phyloP scores from a whole-genome alignment of 495 filamentous ascomycete species.

The Xylaria curta region DNA sequence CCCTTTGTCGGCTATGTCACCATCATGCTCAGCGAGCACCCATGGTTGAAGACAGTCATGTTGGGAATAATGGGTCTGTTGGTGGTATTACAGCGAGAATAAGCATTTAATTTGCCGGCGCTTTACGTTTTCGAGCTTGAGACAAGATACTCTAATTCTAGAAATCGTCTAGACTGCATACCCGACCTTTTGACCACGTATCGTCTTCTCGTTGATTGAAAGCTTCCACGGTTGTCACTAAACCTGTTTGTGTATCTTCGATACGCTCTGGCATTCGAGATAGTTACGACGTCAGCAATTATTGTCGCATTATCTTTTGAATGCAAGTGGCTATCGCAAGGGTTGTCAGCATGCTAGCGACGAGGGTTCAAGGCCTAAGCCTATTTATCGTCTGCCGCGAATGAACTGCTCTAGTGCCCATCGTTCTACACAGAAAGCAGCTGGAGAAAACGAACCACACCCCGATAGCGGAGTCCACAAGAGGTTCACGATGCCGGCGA shows the following conservation, averaged over 20 bases:
- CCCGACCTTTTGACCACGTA: background rate
- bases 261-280: background rate
- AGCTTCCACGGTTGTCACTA: background rate
- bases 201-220: background rate
- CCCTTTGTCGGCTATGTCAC: conserved; percentile 98
- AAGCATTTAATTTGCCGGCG: conserved; percentile 19
- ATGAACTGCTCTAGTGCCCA: too few species aligned
- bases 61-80: conserved; percentile 93
- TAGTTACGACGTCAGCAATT: background rate
- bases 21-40: conserved; percentile 94
- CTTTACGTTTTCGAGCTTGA: background rate
- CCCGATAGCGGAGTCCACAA: too few species aligned
- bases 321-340: background rate
- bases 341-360: too few species aligned
- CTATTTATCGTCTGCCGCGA: too few species aligned
- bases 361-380: too few species aligned
- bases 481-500: background rate
- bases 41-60: conserved; percentile 95
- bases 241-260: background rate
- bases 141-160: background rate
- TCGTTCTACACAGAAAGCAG: too few species aligned
- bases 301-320: background rate
- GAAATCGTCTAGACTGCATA: background rate
- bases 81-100: conserved; percentile 92
- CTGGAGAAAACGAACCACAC: too few species aligned